Conservation (phyloP, 345 rosid genomes). For the Turritis glabra region DNA sequence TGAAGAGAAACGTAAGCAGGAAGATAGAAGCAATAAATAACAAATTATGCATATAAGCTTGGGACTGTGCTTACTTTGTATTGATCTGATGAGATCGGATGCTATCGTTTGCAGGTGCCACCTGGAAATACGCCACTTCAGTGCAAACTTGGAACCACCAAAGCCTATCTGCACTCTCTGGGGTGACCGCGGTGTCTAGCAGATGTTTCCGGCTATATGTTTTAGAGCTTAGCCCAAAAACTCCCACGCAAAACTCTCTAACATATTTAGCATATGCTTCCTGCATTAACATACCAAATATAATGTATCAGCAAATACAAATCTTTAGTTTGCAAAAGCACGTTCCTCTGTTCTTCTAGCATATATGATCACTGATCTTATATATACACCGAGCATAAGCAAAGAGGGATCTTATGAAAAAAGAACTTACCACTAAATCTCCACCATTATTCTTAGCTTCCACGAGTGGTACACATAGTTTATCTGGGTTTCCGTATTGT, state of each 20-base stretch:
- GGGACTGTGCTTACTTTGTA: slow-evolving; percentile 47
- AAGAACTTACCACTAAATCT: slow-evolving; percentile 71
- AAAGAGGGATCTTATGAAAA: neutral
- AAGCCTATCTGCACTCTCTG: slow-evolving; percentile 54
- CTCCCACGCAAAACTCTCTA: slow-evolving; percentile 55
- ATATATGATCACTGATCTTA: neutral
- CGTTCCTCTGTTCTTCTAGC: neutral
- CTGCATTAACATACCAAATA: slow-evolving; percentile 40
- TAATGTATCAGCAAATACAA: neutral
- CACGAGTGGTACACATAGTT: slow-evolving; percentile 71
- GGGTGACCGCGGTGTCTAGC: slow-evolving; percentile 50
- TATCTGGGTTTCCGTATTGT: slow-evolving; percentile 93
- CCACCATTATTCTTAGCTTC: slow-evolving; percentile 72
- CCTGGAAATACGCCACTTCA: slow-evolving; percentile 95
- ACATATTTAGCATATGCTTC: slow-evolving; percentile 74
- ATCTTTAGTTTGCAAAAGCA: neutral
- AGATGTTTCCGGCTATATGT: slow-evolving; percentile 67
- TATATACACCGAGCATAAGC: neutral
- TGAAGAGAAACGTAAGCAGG: neutral
- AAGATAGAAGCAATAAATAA: neutral
- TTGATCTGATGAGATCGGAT: slow-evolving; percentile 83
- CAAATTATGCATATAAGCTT: neutral
- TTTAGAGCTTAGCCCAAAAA: slow-evolving; percentile 47
- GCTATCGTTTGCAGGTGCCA: slow-evolving; percentile 88
- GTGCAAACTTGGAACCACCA: slow-evolving; percentile 99